A percentile compares a stretch with the other conserved stretches of the same genome.
Conservation (phyloP, 352 stramenopile species). For the Pythium aphanidermatum region DNA sequence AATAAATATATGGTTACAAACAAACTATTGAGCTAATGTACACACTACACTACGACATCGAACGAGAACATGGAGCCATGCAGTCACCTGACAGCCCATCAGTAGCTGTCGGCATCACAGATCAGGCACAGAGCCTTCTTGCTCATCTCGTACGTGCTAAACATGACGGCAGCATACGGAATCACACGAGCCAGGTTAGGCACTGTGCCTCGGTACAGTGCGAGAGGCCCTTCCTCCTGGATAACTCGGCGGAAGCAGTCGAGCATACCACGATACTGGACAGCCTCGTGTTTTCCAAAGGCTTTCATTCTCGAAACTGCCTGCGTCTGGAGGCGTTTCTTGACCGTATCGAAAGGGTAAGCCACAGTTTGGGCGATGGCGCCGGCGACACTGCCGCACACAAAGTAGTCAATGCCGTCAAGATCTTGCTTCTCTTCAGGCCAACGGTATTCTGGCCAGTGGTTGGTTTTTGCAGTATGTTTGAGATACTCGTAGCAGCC, state of each 20-base stretch:
- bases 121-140: constrained; percentile 58
- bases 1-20: constrained; percentile 12
- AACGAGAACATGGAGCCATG: not conserved
- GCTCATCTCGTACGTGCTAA: constrained; percentile 75
- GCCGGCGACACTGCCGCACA: constrained; percentile 63
- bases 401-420: constrained; percentile 69
- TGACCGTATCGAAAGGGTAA: constrained; percentile 83
- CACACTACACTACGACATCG: too few species aligned
- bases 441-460: constrained; percentile 61
- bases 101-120: constrained; percentile 8
- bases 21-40: too few species aligned
- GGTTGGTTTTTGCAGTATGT: constrained; percentile 28
- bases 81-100: constrained; percentile 1
- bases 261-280: constrained; percentile 61
- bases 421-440: constrained; percentile 59
- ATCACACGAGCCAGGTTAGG: constrained; percentile 76
- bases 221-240: constrained; percentile 54
- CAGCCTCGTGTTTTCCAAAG: too few species aligned
- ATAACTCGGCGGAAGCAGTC: constrained; percentile 75
- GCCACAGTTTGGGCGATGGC: constrained; percentile 75
- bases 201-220: constrained; percentile 72
- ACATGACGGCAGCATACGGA: constrained; percentile 79
- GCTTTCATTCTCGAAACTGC: constrained; percentile 19
- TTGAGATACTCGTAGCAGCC: constrained; percentile 82
- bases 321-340: constrained; percentile 74